Percentiles rank a stretch among this genome's conserved stretches.
Conservation (phyloP, 2,329 filamentous ascomycete genomes). For the Sphaerulina musiva region DNA sequence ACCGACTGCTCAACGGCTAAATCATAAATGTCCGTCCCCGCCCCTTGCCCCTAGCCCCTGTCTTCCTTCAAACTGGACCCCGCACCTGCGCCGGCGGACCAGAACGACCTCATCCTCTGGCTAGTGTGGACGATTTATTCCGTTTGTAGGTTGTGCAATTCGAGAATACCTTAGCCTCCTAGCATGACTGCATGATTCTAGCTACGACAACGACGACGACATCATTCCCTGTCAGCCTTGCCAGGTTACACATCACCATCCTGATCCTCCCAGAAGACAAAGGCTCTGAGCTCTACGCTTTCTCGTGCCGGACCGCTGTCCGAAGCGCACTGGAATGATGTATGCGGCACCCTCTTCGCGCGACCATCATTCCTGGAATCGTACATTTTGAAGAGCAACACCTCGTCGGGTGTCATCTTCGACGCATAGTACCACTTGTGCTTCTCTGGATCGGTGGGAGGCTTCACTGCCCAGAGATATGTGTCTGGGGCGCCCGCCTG, state of each 20-base stretch:
- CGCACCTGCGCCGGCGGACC: too few species aligned
- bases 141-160: too few species aligned
- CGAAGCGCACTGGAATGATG: conserved; percentile 49
- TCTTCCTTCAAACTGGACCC: too few species aligned
- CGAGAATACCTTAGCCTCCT: too few species aligned
- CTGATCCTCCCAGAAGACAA: conserved; percentile 43
- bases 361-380: conserved; percentile 52
- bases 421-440: conserved; percentile 15
- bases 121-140: too few species aligned
- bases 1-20: too few species aligned
- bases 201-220: too few species aligned
- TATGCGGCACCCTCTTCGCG: conserved; percentile 51
- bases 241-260: conserved; percentile 1
- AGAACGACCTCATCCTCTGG: too few species aligned
- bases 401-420: conserved; percentile 38
- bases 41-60: too few species aligned
- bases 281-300: conserved; percentile 50
- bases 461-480: conserved; percentile 3
- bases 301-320: conserved; percentile 43
- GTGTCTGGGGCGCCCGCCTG: conserved; percentile 11
- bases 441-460: not conserved
- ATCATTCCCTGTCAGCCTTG: too few species aligned
- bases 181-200: too few species aligned
- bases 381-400: conserved; percentile 56
- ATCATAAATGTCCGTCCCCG: too few species aligned